Evolutionary conservation across 495 filamentous ascomycete species (phyloP).

Genomic region (Hypoxylon trugodes): DNA sequence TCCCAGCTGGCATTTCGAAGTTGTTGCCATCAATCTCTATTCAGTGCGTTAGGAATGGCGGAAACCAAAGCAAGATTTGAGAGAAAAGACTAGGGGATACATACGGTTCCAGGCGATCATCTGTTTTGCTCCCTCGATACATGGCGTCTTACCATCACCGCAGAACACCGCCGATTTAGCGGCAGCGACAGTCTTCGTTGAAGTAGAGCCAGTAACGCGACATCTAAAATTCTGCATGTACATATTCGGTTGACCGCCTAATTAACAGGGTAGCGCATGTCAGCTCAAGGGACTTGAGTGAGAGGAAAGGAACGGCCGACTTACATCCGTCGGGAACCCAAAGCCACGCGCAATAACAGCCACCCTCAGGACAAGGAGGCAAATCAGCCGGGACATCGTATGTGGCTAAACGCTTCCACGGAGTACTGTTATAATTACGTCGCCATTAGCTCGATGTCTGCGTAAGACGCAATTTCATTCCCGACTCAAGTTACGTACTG

Average conservation of each 20-base stretch:
- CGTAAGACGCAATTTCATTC: too few relatives aligned
- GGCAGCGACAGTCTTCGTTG: constrained; percentile 48
- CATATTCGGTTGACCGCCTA: constrained; percentile 55
- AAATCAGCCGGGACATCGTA: constrained; percentile 59
- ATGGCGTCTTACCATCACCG: constrained; percentile 50
- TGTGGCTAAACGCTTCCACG: constrained; percentile 58
- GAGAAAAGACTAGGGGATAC: constrained; percentile 7
- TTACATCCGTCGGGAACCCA: constrained; percentile 63
- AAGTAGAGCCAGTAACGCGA: constrained; percentile 57
- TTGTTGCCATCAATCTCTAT: constrained; percentile 53
- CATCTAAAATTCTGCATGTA: constrained; percentile 66
- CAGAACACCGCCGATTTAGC: constrained; percentile 57
- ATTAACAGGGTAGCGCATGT: not conserved
- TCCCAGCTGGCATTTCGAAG: constrained; percentile 39
- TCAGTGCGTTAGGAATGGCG: not conserved
- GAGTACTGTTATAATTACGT: constrained; percentile 48
- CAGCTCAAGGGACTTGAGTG: not conserved
- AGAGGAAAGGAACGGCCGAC: not conserved
- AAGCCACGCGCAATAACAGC: constrained; percentile 65
- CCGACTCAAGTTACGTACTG: too few relatives aligned
- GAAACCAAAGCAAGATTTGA: not conserved
- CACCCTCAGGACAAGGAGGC: constrained; percentile 57
- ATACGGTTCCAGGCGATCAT: constrained; percentile 61
- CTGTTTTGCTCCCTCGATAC: constrained; percentile 63
- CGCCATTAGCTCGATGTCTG: not conserved